phyloP scores from a whole-genome alignment of 768 basidiomycete species.

The Hypholoma fasciculare region DNA sequence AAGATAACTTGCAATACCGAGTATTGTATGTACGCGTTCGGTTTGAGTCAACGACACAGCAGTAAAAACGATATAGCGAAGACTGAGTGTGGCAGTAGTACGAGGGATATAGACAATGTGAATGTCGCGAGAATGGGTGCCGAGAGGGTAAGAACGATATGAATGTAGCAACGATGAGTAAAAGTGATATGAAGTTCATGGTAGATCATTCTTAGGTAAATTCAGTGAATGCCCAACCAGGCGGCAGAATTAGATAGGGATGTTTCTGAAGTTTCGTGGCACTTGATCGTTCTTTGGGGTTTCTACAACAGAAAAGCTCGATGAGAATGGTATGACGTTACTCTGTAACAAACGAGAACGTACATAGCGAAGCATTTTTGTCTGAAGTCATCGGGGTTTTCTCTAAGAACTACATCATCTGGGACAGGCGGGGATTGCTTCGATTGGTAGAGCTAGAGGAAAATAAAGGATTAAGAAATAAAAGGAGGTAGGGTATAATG shows the following conservation, averaged over 20 bases:
- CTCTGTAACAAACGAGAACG: slow-evolving; percentile 24
- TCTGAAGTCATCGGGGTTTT: slow-evolving; percentile 83
- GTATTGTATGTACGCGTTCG: slow-evolving; percentile 32
- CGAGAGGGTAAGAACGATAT: slow-evolving; percentile 22
- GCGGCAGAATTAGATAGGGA: slow-evolving; percentile 71
- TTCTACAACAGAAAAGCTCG: slow-evolving; percentile 38
- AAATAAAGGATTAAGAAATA: not conserved
- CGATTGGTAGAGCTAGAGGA: slow-evolving; percentile 73
- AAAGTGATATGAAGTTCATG: not conserved
- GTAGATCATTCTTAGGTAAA: slow-evolving; percentile 42
- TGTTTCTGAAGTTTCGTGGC: slow-evolving; percentile 80
- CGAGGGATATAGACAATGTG: slow-evolving; percentile 7
- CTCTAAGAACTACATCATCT: slow-evolving; percentile 72
- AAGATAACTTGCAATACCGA: too few species aligned
- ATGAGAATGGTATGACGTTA: not conserved
- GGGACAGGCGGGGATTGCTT: slow-evolving; percentile 90
- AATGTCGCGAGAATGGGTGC: slow-evolving; percentile 6
- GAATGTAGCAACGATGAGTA: slow-evolving; percentile 4
- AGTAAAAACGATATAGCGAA: slow-evolving; percentile 10
- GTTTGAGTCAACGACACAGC: not conserved
- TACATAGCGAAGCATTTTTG: slow-evolving; percentile 88
- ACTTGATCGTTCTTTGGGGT: slow-evolving; percentile 81
- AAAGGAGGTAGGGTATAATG: slow-evolving; percentile 2
- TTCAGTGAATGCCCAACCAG: slow-evolving; percentile 75
- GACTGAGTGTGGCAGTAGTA: slow-evolving; percentile 16